Evolutionary conservation across 1,139 yeast genomes (phyloP), one percentile per base, ranked within the genome.

Genomic region (Lizanozyma gosingica): DNA sequence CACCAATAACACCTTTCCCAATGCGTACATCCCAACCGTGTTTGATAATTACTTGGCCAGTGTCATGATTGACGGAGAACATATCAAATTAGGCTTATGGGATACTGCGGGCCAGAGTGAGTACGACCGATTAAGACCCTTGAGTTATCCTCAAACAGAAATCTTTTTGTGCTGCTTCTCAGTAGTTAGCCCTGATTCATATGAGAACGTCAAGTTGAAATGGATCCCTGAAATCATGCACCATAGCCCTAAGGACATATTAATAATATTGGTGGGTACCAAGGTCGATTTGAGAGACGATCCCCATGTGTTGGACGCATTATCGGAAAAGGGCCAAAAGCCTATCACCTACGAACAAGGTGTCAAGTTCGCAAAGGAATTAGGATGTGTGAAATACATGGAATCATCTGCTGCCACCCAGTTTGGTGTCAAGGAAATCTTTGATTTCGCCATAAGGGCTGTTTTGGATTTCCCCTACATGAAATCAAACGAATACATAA

Each of bases 81-180:
- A 83, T 41, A 81, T 85, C 51, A 84, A 84, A 54, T 69, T 88
- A 40, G 95, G 94, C 17, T 71, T 88, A 40, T 88, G 96, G 95
- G 97, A 88, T 73, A 88, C 97, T n/a, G 97, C 97, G 6, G 97
- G 97, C 22, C 97, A 88, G 62, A 84, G 85, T 55, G 97, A 88
- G 59, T 88, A 88, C 60, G 96, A 88, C 60, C 72, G 96, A 47
- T 71, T 88, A 56, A 75, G 97, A 62, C 97, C 97, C 3, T 68
- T 88, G 47, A 83, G 94, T 15, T 88, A 88, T 56, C 96, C 96
- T 2, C 95, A 88, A 55, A 87, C 97, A 0, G 95, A 87, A 53
- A 83, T 88, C 36, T 88, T 88, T 56, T 65, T 88, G 45, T 78
- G 87, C 47, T 88, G 97, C 62, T 88, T 88, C 62, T 83, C 95